A percentile compares a stretch with the other conserved stretches of the same genome.
These are phyloP conservation scores for Trichothecium roseum DNA, from an alignment of 2,329 filamentous ascomycete species.

Conservation along the genomic window DNA sequence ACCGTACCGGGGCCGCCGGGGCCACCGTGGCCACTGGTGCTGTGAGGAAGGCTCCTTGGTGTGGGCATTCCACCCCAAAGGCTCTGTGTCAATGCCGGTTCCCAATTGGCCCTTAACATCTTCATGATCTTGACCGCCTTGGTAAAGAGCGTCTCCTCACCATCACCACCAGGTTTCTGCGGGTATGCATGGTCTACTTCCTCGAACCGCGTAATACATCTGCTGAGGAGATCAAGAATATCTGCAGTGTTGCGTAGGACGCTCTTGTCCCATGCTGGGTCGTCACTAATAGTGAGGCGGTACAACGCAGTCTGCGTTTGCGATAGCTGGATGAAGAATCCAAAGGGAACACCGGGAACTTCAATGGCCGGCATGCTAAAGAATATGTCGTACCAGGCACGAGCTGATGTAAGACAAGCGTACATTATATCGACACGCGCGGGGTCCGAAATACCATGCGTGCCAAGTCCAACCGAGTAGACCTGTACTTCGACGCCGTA, in stretches of 20 bases:
- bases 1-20: background rate
- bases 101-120: slow-evolving; percentile 23
- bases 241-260: slow-evolving; percentile 23
- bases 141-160: slow-evolving; percentile 18
- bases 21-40: too few species aligned
- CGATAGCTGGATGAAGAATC: slow-evolving; percentile 21
- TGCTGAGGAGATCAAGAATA: slow-evolving; percentile 22
- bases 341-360: slow-evolving; percentile 21
- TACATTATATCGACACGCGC: slow-evolving; percentile 24
- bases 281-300: slow-evolving; percentile 26
- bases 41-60: slow-evolving; percentile 13
- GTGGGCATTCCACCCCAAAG: slow-evolving; percentile 17
- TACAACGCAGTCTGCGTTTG: slow-evolving; percentile 27
- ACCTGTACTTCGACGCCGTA: slow-evolving; percentile 19
- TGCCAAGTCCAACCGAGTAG: slow-evolving; percentile 21
- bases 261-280: slow-evolving; percentile 29
- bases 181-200: slow-evolving; percentile 15
- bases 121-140: slow-evolving; percentile 24
- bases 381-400: slow-evolving; percentile 24
- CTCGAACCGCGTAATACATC: slow-evolving; percentile 20
- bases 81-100: slow-evolving; percentile 19
- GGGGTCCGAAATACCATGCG: slow-evolving; percentile 17
- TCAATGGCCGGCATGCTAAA: slow-evolving; percentile 18
- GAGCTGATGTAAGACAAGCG: slow-evolving; percentile 21
- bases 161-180: slow-evolving; percentile 12